Conservation (phyloP, 2,329 filamentous ascomycete genomes). For the Metarhizium sp. region DNA sequence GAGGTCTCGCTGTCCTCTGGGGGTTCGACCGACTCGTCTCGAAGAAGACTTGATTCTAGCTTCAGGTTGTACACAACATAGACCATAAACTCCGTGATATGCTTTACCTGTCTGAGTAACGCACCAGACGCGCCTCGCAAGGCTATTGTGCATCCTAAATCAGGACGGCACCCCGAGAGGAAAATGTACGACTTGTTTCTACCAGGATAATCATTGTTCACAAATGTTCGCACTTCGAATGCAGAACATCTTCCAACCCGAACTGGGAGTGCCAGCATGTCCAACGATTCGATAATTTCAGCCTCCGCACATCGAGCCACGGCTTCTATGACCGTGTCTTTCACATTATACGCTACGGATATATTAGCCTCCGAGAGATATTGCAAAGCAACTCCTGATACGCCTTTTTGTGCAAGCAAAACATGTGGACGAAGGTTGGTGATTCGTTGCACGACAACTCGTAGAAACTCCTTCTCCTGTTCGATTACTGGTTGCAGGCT, state of each 20-base stretch:
- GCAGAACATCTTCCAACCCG: slow-evolving; percentile 72
- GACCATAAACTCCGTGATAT: slow-evolving; percentile 96
- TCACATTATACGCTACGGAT: slow-evolving; percentile 92
- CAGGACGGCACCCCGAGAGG: slow-evolving; percentile 78
- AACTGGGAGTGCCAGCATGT: slow-evolving; percentile 70
- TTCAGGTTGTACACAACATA: slow-evolving; percentile 98
- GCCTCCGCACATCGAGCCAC: slow-evolving; percentile 89
- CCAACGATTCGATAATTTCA: slow-evolving; percentile 86
- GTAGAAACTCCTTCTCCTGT: slow-evolving; percentile 88
- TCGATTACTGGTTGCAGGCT: slow-evolving; percentile 93
- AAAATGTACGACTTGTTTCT: slow-evolving; percentile 94
- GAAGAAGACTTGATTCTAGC: slow-evolving; percentile 86
- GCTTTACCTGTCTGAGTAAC: slow-evolving; percentile 71
- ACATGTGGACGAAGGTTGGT: slow-evolving; percentile 76
- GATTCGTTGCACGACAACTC: slow-evolving; percentile 86
- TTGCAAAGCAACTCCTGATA: slow-evolving; percentile 83
- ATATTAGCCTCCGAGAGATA: slow-evolving; percentile 84
- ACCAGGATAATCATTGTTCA: slow-evolving; percentile 64
- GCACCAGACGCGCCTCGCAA: slow-evolving; percentile 70
- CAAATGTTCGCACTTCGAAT: slow-evolving; percentile 93
- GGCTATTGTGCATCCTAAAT: slow-evolving; percentile 90
- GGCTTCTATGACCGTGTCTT: slow-evolving; percentile 88
- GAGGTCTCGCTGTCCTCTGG: slow-evolving; percentile 49
- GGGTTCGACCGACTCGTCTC: slow-evolving; percentile 83
- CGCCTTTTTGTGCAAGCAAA: slow-evolving; percentile 83